Conservation (phyloP, 176 grass and related monocot species). For the Musa beccarii region DNA sequence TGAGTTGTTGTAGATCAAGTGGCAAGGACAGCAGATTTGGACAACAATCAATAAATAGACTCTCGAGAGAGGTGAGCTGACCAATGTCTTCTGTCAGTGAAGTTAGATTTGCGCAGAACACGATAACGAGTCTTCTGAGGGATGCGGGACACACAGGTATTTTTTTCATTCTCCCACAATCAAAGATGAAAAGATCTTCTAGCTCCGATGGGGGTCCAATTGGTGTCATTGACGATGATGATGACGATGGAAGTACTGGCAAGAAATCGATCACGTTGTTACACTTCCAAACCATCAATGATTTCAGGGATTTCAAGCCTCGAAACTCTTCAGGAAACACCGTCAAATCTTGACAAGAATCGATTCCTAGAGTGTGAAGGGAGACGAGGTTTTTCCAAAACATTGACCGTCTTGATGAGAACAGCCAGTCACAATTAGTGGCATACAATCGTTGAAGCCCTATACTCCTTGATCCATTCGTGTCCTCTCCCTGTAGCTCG, state of each 20-base stretch:
- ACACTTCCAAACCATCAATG: neutral
- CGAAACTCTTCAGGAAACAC: neutral
- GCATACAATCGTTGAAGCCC: neutral
- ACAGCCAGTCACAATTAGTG: too few relatives aligned
- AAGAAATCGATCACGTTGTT: neutral
- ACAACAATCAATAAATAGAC: neutral
- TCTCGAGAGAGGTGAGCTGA: neutral
- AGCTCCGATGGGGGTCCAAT: neutral
- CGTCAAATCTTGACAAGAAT: neutral
- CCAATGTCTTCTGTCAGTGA: neutral
- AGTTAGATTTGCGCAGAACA: neutral
- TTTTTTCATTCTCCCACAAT: neutral
- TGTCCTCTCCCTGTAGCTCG: neutral
- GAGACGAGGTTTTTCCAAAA: neutral
- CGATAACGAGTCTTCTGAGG: neutral
- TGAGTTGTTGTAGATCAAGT: too few relatives aligned
- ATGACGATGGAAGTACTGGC: too few relatives aligned
- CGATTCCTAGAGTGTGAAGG: accelerated
- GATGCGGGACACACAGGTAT: neutral
- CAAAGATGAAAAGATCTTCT: neutral
- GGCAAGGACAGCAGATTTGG: neutral
- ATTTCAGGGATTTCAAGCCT: neutral
- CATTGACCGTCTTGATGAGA: neutral
- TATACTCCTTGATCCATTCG: neutral
- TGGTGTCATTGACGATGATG: neutral